Conservation (phyloP, 352 stramenopile genomes). For the Phytophthora pinifolia region DNA sequence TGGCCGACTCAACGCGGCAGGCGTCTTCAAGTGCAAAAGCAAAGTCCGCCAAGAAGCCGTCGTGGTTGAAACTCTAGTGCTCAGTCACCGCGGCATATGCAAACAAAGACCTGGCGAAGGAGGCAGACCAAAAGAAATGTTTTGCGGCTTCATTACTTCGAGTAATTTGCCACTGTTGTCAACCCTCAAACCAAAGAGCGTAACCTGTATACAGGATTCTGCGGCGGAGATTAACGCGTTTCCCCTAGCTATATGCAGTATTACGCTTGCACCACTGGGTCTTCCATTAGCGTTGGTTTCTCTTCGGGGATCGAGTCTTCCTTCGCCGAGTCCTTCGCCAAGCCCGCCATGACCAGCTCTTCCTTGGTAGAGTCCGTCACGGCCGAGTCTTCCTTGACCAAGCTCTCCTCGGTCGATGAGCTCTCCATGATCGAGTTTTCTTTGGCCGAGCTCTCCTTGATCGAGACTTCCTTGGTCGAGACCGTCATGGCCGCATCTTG, state of each 20-base stretch:
- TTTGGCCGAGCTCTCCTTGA: neutral
- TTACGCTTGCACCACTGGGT: constrained; percentile 9
- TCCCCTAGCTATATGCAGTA: constrained; percentile 6
- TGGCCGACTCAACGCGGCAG: constrained; percentile 35
- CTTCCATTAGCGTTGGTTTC: constrained; percentile 2
- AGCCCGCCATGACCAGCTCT: too few relatives aligned
- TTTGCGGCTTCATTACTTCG: constrained; percentile 27
- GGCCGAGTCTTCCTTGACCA: neutral
- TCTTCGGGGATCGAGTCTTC: constrained; percentile 5
- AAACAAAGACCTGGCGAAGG: neutral
- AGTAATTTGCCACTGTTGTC: constrained; percentile 9
- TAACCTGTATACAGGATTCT: constrained; percentile 14
- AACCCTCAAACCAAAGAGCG: constrained; percentile 11
- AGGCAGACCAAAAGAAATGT: constrained; percentile 11
- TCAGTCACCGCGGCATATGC: neutral
- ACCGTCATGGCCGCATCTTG: too few relatives aligned
- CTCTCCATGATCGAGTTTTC: neutral
- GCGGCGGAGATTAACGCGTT: neutral
- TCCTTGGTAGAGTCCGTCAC: too few relatives aligned
- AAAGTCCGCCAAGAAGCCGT: constrained; percentile 64
- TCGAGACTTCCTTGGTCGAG: too few relatives aligned
- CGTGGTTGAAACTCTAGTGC: constrained; percentile 71
- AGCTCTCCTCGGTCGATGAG: neutral
- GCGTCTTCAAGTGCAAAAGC: constrained; percentile 19
- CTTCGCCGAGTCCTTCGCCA: neutral